These are phyloP conservation scores for Acmispon strigosus DNA, from an alignment of 306 rosid species.

Conservation along the genomic window DNA sequence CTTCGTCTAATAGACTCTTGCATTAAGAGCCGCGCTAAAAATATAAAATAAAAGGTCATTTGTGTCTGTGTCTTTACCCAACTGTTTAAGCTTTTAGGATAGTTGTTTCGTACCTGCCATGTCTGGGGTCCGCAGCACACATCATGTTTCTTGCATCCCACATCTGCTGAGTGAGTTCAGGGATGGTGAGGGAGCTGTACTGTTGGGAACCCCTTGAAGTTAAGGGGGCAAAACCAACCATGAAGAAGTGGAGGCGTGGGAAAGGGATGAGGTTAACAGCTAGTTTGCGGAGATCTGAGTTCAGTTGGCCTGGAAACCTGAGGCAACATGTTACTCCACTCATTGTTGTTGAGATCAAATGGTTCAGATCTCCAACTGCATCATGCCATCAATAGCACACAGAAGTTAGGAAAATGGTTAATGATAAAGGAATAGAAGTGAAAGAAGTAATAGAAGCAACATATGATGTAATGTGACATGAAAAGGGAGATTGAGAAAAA, in stretches of 20 bases:
- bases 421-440: no score
- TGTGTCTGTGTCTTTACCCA: no score
- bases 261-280: constrained; percentile 35
- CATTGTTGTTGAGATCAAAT: constrained; percentile 89
- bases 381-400: neutral
- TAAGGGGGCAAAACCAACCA: constrained; percentile 76
- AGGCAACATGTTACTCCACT: constrained; percentile 94
- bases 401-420: no score
- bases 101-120: constrained; percentile 32
- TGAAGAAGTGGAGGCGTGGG: constrained; percentile 33
- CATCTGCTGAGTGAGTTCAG: constrained; percentile 91
- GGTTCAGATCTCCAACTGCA: constrained; percentile 89
- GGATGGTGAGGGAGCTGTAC: constrained; percentile 72
- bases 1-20: no score
- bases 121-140: constrained; percentile 91
- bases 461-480: no score
- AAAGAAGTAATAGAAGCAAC: no score
- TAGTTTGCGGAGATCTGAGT: constrained; percentile 81
- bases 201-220: constrained; percentile 73
- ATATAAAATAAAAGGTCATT: no score
- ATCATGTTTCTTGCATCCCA: constrained; percentile 53
- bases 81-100: no score
- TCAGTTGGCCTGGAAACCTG: constrained; percentile 84
- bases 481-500: no score
- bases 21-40: no score